A percentile compares a stretch with the other conserved stretches of the same genome.
These are phyloP conservation scores for Ceratonia siliqua DNA, from an alignment of 306 rosid genomes.

Conservation along the genomic window DNA sequence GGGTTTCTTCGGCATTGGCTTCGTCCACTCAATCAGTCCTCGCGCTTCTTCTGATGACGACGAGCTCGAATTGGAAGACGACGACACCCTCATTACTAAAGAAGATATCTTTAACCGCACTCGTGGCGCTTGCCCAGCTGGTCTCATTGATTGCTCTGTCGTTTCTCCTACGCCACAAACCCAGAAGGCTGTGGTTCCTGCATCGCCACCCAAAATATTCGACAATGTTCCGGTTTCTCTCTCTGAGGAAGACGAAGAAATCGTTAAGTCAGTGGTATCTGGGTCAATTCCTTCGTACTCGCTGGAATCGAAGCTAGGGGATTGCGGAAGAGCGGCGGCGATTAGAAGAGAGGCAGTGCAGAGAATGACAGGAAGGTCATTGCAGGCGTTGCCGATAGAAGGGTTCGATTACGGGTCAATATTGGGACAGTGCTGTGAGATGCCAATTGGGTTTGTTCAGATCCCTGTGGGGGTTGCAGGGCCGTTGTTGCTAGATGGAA, in stretches of 20 bases:
- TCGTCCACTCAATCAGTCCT: slow-evolving; percentile 51
- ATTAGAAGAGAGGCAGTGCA: slow-evolving; percentile 75
- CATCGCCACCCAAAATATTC: not conserved
- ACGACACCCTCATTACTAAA: slow-evolving; percentile 29
- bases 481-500: slow-evolving; percentile 71
- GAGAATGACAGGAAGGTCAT: slow-evolving; percentile 57
- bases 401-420: slow-evolving; percentile 79
- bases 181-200: slow-evolving; percentile 32
- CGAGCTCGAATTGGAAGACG: slow-evolving; percentile 57
- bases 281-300: slow-evolving; percentile 74
- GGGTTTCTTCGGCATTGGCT: slow-evolving; percentile 84
- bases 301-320: slow-evolving; percentile 63
- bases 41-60: slow-evolving; percentile 53
- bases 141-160: slow-evolving; percentile 47
- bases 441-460: slow-evolving; percentile 90
- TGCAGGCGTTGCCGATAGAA: slow-evolving; percentile 62
- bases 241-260: slow-evolving; percentile 58
- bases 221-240: slow-evolving; percentile 1
- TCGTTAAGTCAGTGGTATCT: slow-evolving; percentile 51
- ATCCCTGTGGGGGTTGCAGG: slow-evolving; percentile 94
- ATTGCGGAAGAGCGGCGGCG: slow-evolving; percentile 63
- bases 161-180: slow-evolving; percentile 19
- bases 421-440: slow-evolving; percentile 91
- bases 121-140: slow-evolving; percentile 61
- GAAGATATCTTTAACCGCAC: slow-evolving; percentile 45